Evolutionary conservation across 495 filamentous ascomycete genomes (phyloP), one percentile per base, ranked within the genome.

Genomic region (Podospora sp.): DNA sequence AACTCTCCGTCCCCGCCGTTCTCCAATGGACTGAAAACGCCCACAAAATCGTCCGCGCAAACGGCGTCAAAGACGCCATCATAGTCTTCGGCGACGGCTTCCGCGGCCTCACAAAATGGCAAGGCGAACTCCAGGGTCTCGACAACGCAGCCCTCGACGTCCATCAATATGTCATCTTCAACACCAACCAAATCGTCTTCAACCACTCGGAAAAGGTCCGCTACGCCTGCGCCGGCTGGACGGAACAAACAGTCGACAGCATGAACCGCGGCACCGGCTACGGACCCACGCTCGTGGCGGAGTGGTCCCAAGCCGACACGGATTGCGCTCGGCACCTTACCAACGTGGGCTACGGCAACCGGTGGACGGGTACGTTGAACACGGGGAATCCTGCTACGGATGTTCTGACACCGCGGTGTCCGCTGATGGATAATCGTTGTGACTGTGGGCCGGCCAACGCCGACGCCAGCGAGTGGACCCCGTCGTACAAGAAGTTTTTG

Each of bases 251-350:
- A 56, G 66, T 83, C 65, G 78, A 82, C 59, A 90, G 89, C 76
- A 88, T 92, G 78, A 84, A 89, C 77, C 88, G 84, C 1, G 75
- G 84, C 16, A 91, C 89, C 8, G 96, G 95, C 49, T 99, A 93
- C 83, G 96, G 96, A 0, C 95, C 95, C 6, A 97, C 94, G n/a
- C 88, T 98, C 62, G 92, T 94, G 75, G 96, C 94, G 71, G 96
- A 99, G 84, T 99, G 93, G 92, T 92, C 90, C 3, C 95, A 98
- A 83, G 94, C 96, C 52, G 96, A 99, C 75, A 98, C 96, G 14
- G 96, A 99, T 80, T 99, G 96, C 80, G 87, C 92, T 2, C 68
- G 84, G 69, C 88, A 93, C 73, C 85, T 99, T 66, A 98, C 96
- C 77, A 93, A 97, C 76, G 92, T 97, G 60, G 90, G 90, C 69